Conservation (phyloP, 2,329 filamentous ascomycete genomes). For the Fusarium sterilihyphosum region DNA sequence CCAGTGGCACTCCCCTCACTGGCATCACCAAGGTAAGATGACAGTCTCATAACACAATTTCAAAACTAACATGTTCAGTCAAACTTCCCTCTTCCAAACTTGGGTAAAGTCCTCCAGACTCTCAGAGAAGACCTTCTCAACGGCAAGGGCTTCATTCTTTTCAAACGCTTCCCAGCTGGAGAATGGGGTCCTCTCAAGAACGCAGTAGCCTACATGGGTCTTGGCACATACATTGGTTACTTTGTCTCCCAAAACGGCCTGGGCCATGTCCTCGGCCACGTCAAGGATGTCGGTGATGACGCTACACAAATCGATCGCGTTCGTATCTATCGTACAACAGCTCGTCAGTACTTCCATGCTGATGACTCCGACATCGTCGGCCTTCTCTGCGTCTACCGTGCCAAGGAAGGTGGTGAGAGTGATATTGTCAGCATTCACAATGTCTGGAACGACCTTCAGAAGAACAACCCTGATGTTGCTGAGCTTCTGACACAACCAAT, state of each 20-base stretch:
- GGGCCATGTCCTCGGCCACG: slow-evolving; percentile 87
- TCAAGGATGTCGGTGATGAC: slow-evolving; percentile 89
- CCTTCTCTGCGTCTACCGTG: slow-evolving; percentile 80
- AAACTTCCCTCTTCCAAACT: slow-evolving; percentile 57
- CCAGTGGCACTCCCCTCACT: slow-evolving; percentile 71
- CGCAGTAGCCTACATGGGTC: slow-evolving; percentile 89
- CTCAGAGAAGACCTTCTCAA: slow-evolving; percentile 66
- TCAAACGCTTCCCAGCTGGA: slow-evolving; percentile 83
- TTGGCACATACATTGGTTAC: slow-evolving; percentile 86
- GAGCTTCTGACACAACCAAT: slow-evolving; percentile 78
- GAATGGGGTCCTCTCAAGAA: slow-evolving; percentile 83
- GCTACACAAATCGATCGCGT: slow-evolving; percentile 84
- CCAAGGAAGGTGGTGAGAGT: slow-evolving; percentile 83
- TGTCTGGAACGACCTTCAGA: slow-evolving; percentile 83
- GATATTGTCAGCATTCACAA: slow-evolving; percentile 82
- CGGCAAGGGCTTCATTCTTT: slow-evolving; percentile 89
- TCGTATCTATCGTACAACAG: slow-evolving; percentile 89
- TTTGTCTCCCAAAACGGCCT: slow-evolving; percentile 87
- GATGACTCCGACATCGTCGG: slow-evolving; percentile 87
- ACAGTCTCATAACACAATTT: no score
- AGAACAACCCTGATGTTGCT: slow-evolving; percentile 80
- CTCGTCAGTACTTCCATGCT: slow-evolving; percentile 66
- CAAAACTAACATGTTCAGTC: slow-evolving; percentile 38
- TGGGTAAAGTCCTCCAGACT: slow-evolving; percentile 48
- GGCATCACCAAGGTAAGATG: slow-evolving; percentile 62